Base-by-base conservation (phyloP, 805 yeast species). In the Candida glaebosa region DNA sequence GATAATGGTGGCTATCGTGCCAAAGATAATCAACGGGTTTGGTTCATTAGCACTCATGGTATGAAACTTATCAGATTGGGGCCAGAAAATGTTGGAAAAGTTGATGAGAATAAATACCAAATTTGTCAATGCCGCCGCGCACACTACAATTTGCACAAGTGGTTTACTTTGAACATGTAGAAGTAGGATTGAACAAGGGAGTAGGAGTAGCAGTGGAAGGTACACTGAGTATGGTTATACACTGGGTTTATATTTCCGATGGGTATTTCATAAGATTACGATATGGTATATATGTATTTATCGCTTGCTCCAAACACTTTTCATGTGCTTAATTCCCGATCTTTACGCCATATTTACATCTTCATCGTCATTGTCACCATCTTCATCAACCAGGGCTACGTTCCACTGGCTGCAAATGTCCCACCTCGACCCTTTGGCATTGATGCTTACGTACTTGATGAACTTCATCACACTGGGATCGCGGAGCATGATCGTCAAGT, bases 361-460 rank as follows among this genome's bases (percentile, higher is more conserved):
- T 3, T 43, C 43, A 22, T 45, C 48, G 5, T 50, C 52, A 25
- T 54, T 60, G 3, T 57, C 66, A 2, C 62, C 71, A 2, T 66
- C 76, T 0, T 65, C 75, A 2, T 65, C 72, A 4, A 62, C 80
- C 3, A 56, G 69, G 19, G 67, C 69, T 20, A 87, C 83, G 50
- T 79, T 81, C 93, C 96, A 91, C 53, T 83, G 84, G 42, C 84
- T 79, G 25, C 73, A 71, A 31, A 93, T 69, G 57, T 93, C 99
- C 96, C 96, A 93, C 57, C 99, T 74, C 31, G 93, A 82, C 1
- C 97, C 96, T 45, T 81, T 81, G 4, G 98, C 96, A 47, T 79
- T 79, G 61, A 78, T 79, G 55, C 96, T 86, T 15, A 91, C 91
- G 53, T 93, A 93, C 60, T 93, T 93, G 52, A 93, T 81, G 62